Conservation (phyloP, 257 asterid species). For the Coffea canephora region DNA sequence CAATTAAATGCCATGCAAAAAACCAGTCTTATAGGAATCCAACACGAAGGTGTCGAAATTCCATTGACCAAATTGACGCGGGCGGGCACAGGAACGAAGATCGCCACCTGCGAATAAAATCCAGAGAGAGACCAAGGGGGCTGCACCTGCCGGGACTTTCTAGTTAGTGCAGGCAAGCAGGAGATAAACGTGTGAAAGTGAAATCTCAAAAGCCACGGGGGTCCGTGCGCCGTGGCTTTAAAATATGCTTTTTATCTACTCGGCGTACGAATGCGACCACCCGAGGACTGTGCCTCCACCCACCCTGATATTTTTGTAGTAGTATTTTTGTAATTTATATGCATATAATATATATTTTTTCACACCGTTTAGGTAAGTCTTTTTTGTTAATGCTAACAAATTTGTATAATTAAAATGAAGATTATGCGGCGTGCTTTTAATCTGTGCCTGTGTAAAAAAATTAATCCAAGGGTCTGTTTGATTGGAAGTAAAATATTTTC, state of each 20-base stretch:
- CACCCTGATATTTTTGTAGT: too few relatives aligned
- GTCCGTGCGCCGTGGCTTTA: neutral
- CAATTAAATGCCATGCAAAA: neutral
- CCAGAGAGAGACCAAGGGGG: neutral
- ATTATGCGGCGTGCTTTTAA: too few relatives aligned
- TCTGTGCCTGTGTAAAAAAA: too few relatives aligned
- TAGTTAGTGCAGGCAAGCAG: neutral
- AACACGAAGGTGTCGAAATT: neutral
- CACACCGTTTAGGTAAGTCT: too few relatives aligned
- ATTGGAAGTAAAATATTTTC: too few relatives aligned
- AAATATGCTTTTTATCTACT: neutral
- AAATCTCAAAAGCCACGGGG: too few relatives aligned
- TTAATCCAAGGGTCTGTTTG: too few relatives aligned
- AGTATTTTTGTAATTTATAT: too few relatives aligned
- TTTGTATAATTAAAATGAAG: too few relatives aligned
- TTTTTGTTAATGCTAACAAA: too few relatives aligned
- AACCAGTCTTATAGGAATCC: neutral
- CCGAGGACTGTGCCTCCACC: too few relatives aligned
- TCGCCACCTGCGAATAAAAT: neutral
- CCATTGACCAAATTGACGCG: conserved; percentile 15
- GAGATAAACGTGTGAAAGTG: conserved; percentile 18
- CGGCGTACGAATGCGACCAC: neutral
- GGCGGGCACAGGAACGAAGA: neutral
- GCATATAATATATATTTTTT: too few relatives aligned
- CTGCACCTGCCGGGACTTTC: neutral